phyloP scores from a whole-genome alignment of 2,329 filamentous ascomycete species.

The Byssothecium circinans region DNA sequence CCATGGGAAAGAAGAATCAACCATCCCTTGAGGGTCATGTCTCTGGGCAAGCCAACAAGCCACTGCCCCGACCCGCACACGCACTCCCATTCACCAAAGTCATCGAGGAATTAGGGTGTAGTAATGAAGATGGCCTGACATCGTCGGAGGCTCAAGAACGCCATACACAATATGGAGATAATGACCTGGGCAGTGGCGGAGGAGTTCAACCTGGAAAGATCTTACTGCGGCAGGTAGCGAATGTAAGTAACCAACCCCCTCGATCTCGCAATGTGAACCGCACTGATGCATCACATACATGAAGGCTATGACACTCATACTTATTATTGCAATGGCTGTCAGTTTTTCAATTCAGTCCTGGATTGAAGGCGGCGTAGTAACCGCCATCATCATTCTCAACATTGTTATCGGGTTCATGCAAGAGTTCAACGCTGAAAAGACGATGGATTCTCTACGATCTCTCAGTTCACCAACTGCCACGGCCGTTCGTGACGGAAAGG shows the following conservation, averaged over 20 bases:
- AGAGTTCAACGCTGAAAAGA: slow-evolving; percentile 53
- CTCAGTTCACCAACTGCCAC: slow-evolving; percentile 51
- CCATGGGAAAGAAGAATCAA: slow-evolving; percentile 42
- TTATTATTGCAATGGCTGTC: slow-evolving; percentile 53
- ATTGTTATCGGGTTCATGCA: slow-evolving; percentile 51
- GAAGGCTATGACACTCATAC: slow-evolving; percentile 24
- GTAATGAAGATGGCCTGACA: slow-evolving; percentile 63
- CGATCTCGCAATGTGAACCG: not conserved
- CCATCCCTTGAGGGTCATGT: slow-evolving; percentile 42
- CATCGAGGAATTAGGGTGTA: slow-evolving; percentile 61
- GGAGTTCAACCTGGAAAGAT: slow-evolving; percentile 72
- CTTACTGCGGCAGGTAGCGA: slow-evolving; percentile 70
- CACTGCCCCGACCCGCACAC: slow-evolving; percentile 65
- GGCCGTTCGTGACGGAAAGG: slow-evolving; percentile 56
- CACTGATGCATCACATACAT: not conserved
- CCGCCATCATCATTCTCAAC: slow-evolving; percentile 50
- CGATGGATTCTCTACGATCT: slow-evolving; percentile 52
- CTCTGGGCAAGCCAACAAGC: slow-evolving; percentile 53
- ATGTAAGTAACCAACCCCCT: slow-evolving; percentile 60
- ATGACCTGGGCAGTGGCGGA: slow-evolving; percentile 70
- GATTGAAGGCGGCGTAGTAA: slow-evolving; percentile 54
- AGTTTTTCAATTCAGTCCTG: slow-evolving; percentile 51
- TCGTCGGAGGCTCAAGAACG: slow-evolving; percentile 61
- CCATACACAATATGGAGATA: slow-evolving; percentile 63
- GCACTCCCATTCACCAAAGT: slow-evolving; percentile 56